phyloP scores from a whole-genome alignment of 352 stramenopile species.

The Phytophthora pisi region DNA sequence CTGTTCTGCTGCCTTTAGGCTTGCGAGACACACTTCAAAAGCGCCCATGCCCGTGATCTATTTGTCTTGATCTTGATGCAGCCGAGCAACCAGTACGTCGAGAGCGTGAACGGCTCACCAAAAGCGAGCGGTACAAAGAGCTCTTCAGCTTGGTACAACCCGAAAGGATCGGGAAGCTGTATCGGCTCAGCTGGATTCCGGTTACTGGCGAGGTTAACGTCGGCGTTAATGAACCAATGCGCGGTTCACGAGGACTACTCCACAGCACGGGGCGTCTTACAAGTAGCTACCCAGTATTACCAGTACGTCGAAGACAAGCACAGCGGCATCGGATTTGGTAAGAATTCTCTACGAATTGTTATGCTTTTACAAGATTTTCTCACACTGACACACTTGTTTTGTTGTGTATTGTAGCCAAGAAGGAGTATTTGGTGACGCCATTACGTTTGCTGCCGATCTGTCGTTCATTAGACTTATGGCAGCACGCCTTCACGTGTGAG shows the following conservation, averaged over 20 bases:
- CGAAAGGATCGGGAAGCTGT: slow-evolving; percentile 82
- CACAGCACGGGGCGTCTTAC: slow-evolving; percentile 76
- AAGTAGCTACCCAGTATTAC: slow-evolving; percentile 84
- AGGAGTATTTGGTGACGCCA: slow-evolving; percentile 78
- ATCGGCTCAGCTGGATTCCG: slow-evolving; percentile 75
- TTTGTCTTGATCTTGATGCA: slow-evolving; percentile 91
- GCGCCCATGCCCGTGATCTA: slow-evolving; percentile 70
- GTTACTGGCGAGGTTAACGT: slow-evolving; percentile 59
- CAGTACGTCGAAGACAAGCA: slow-evolving; percentile 81
- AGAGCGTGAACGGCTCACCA: slow-evolving; percentile 40
- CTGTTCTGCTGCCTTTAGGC: slow-evolving; percentile 31
- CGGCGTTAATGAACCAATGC: slow-evolving; percentile 77
- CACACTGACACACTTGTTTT: slow-evolving; percentile 3
- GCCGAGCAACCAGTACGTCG: slow-evolving; percentile 75
- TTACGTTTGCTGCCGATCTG: slow-evolving; percentile 73
- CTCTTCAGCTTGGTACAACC: slow-evolving; percentile 74
- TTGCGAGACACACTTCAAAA: slow-evolving; percentile 73
- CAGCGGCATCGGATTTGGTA: slow-evolving; percentile 76
- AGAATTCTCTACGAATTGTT: slow-evolving; percentile 5
- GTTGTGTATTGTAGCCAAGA: slow-evolving; percentile 53
- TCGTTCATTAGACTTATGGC: slow-evolving; percentile 83
- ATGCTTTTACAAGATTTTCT: neutral
- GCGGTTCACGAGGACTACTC: slow-evolving; percentile 81
- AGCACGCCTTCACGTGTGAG: slow-evolving; percentile 83
- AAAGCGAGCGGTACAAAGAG: slow-evolving; percentile 30